Evolutionary conservation across 2,329 filamentous ascomycete species (phyloP).

Genomic region (Colletotrichum sp.): DNA sequence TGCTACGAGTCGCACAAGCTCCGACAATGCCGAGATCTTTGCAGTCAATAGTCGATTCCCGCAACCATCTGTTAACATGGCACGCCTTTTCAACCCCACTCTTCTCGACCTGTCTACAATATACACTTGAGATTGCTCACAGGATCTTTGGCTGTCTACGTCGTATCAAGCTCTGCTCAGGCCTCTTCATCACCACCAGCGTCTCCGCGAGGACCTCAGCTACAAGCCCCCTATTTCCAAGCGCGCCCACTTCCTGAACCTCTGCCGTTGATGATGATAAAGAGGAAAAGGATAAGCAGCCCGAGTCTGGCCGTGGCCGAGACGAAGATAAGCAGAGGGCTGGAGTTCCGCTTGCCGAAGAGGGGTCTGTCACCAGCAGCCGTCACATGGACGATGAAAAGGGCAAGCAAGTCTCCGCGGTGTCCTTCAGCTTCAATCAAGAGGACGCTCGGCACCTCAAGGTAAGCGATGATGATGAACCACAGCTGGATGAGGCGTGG

Average conservation of each 20-base stretch:
- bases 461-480: too few relatives aligned
- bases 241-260: background rate
- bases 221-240: background rate
- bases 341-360: background rate
- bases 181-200: background rate
- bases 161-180: background rate
- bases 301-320: background rate
- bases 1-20: background rate
- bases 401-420: background rate
- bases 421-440: too few relatives aligned
- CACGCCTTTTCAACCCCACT: background rate
- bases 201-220: background rate
- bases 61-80: too few relatives aligned
- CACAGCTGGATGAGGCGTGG: too few relatives aligned
- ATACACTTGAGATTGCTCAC: background rate
- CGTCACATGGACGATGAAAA: background rate
- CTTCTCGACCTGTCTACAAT: background rate
- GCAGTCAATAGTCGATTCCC: background rate
- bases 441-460: too few relatives aligned
- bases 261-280: background rate
- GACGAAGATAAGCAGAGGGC: background rate
- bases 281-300: background rate
- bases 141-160: background rate
- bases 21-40: background rate
- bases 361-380: background rate